Evolutionary conservation across 306 rosid species (phyloP).

Genomic region (Lablab purpureus): DNA sequence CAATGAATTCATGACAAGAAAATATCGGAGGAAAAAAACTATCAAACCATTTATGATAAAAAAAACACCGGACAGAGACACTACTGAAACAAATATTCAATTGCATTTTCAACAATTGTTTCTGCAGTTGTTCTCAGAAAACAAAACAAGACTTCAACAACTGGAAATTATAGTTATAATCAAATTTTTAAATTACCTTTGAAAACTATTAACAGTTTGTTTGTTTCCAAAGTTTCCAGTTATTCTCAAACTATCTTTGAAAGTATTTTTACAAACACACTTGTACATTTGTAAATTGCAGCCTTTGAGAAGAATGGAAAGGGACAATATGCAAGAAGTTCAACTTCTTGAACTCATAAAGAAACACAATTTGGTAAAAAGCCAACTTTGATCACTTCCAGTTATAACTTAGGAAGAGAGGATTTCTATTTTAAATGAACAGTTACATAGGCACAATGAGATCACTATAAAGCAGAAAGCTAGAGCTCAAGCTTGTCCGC

Average conservation of each 20-base stretch:
- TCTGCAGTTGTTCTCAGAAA: background rate
- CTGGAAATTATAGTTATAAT: background rate
- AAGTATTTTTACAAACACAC: background rate
- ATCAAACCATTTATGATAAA: background rate
- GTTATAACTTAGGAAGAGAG: background rate
- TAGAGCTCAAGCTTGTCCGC: background rate
- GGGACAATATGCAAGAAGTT: background rate
- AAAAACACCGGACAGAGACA: background rate
- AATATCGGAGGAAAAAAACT: background rate
- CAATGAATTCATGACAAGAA: background rate
- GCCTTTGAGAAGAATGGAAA: slow-evolving; percentile 1
- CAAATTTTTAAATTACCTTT: slow-evolving; percentile 4
- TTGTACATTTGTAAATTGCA: background rate
- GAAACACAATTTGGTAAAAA: slow-evolving; percentile 8
- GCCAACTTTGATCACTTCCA: background rate
- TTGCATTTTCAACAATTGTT: background rate
- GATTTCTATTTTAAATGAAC: background rate
- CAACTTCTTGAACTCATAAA: slow-evolving; percentile 13
- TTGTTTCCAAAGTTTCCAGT: background rate
- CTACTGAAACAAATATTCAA: slow-evolving; percentile 1
- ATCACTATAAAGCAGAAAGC: slow-evolving; percentile 2
- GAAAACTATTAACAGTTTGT: background rate
- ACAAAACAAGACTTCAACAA: slow-evolving; percentile 30
- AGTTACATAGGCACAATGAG: background rate
- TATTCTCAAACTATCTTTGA: slow-evolving; percentile 3